Evolutionary conservation across 805 yeast genomes (phyloP).

Genomic region (Kurtzmaniella cleridarum): DNA sequence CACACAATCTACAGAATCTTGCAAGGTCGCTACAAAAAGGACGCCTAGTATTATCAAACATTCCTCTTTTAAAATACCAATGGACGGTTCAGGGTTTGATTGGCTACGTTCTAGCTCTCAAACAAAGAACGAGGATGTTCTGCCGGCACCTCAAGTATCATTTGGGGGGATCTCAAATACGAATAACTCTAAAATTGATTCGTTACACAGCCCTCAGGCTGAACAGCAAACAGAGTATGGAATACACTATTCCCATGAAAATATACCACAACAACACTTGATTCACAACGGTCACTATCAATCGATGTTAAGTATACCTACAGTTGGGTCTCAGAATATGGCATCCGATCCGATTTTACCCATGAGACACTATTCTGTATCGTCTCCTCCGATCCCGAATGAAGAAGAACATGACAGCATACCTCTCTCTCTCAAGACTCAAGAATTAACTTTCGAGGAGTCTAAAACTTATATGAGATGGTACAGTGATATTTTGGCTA

Average conservation of each 20-base stretch:
- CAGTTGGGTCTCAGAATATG: not conserved
- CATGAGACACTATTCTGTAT: not conserved
- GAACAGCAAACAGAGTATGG: not conserved
- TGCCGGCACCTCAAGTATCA: constrained; percentile 49
- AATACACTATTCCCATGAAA: constrained; percentile 8
- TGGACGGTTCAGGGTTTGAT: constrained; percentile 42
- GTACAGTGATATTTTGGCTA: constrained; percentile 79
- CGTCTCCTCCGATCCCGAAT: not conserved
- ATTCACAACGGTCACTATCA: not conserved
- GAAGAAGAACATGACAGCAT: constrained; percentile 35
- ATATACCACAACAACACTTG: constrained; percentile 6
- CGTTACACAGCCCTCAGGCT: not conserved
- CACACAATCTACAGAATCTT: not conserved
- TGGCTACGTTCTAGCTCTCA: constrained; percentile 41
- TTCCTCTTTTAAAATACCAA: constrained; percentile 4
- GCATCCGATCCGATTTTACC: not conserved
- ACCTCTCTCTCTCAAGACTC: constrained; percentile 60
- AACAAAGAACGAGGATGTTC: constrained; percentile 4
- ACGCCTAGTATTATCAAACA: not conserved
- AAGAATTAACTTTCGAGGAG: constrained; percentile 72
- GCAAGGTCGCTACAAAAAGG: not conserved
- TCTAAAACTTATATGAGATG: constrained; percentile 83
- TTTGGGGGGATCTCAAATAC: constrained; percentile 26
- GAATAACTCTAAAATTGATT: not conserved
- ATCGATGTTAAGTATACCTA: constrained; percentile 12